A percentile compares a stretch with the other conserved stretches of the same genome.
Evolutionary conservation across 1,284 basidiomycete genomes (phyloP).

Genomic region (Sutorius eximius): DNA sequence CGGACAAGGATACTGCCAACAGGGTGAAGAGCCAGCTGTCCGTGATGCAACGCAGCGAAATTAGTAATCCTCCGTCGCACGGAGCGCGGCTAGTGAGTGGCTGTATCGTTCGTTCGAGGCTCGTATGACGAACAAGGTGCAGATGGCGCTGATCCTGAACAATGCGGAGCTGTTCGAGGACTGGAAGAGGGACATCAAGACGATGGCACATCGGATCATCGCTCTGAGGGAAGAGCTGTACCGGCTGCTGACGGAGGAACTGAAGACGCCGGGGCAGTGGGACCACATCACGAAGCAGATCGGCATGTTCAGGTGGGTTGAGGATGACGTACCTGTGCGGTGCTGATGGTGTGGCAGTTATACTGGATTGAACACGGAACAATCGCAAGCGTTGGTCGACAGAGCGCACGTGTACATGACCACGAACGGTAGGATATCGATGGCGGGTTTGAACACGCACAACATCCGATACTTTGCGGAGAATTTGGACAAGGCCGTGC

Average conservation of each 20-base stretch:
- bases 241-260: slow-evolving; percentile 75
- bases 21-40: slow-evolving; percentile 83
- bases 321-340: not conserved
- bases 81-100: slow-evolving; percentile 81
- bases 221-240: slow-evolving; percentile 84
- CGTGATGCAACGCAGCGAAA: slow-evolving; percentile 87
- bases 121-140: slow-evolving; percentile 1
- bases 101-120: not conserved
- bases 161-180: slow-evolving; percentile 71
- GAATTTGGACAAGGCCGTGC: slow-evolving; percentile 71
- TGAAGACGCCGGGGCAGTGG: slow-evolving; percentile 93
- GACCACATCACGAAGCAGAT: slow-evolving; percentile 89
- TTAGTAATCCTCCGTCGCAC: slow-evolving; percentile 89
- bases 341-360: slow-evolving; percentile 50
- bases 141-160: slow-evolving; percentile 82
- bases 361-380: slow-evolving; percentile 70
- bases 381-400: slow-evolving; percentile 73
- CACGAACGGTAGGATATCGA: slow-evolving; percentile 75
- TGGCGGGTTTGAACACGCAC: slow-evolving; percentile 55
- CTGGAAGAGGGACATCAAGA: slow-evolving; percentile 89
- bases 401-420: slow-evolving; percentile 90
- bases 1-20: slow-evolving; percentile 62
- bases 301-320: slow-evolving; percentile 84
- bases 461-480: slow-evolving; percentile 81
- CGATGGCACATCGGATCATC: slow-evolving; percentile 92